Evolutionary conservation across 768 basidiomycete species (phyloP), one percentile per base, ranked within the genome.

Genomic region (Boletellus emodensis): DNA sequence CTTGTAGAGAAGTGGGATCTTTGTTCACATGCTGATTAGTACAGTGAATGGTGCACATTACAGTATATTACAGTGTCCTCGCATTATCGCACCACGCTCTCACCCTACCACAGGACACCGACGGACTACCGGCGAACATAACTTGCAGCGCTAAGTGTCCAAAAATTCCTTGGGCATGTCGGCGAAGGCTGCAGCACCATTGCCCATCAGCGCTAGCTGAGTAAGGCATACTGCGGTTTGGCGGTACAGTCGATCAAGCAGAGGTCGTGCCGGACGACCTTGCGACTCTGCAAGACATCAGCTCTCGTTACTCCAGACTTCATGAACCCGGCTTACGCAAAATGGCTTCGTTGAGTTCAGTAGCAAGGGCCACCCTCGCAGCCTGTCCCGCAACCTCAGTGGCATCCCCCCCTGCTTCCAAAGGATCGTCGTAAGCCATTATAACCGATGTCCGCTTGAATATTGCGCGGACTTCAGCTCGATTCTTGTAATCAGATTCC

Each of bases 331-430:
- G 70, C 83, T 57, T 59, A 92, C 91, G 86, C 46, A 94, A 72
- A 50, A 94, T 90, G 36, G 84, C 88, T 64, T 83, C 77, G 59
- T 94, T 93, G 35, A 93, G 66, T 69, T 90, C 88, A 51, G 80
- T 83, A 26, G 87, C 85, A 48, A 93, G 75, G 33, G 74, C 66
- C 46, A 80, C 73, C 52, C 87, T 75, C 28, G 87, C 82, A 38
- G 78, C 80, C 52, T 83, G 78, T 36, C 89, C 83, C 9, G 81
- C 87, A 18, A 89, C 77, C 54, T 81, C 81, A 17, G 83, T 79
- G 14, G 82, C 79, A 30, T 81, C 76, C 12, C 85, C 85, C 4
- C 81, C 82, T 6, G 79, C 84, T 49, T 78, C 79, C 52, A 81
- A 66, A 18, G 89, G 90, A 63, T 90, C 83, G 38, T 84, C 80